Percentiles rank a stretch among this genome's conserved stretches.
phyloP scores from a whole-genome alignment of 2,329 filamentous ascomycete species.

The Beauveria brongniartii region DNA sequence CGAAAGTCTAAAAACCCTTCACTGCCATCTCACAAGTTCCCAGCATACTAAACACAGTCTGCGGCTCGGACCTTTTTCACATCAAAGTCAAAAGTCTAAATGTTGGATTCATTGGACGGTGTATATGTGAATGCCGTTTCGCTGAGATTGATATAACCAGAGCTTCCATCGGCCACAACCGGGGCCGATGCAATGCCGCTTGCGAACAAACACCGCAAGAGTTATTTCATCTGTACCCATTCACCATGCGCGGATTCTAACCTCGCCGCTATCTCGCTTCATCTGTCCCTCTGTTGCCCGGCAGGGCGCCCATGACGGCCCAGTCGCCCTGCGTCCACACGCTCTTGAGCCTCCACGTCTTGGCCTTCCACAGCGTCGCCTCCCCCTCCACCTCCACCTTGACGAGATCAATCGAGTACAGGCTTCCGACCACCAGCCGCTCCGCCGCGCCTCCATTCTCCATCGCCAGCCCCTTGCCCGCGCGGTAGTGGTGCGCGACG shows the following conservation, averaged over 20 bases:
- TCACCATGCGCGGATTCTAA: background rate
- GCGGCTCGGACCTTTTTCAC: too few species aligned
- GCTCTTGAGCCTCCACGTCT: slow-evolving; percentile 8
- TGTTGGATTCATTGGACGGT: too few species aligned
- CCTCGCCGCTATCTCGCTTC: background rate
- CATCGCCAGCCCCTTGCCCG: slow-evolving; percentile 1
- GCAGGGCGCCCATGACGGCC: slow-evolving; percentile 5
- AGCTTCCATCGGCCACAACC: too few species aligned
- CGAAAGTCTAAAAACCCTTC: background rate
- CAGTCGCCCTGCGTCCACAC: slow-evolving; percentile 8
- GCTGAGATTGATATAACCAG: too few species aligned
- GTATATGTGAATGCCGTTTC: too few species aligned
- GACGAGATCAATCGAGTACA: slow-evolving; percentile 5
- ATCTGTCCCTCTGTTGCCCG: background rate
- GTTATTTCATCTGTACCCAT: background rate
- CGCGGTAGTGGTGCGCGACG: slow-evolving; percentile 6
- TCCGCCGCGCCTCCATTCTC: background rate
- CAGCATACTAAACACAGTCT: background rate
- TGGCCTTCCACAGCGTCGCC: slow-evolving; percentile 7
- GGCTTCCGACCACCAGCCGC: background rate
- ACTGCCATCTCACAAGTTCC: too few species aligned
- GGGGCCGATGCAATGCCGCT: too few species aligned
- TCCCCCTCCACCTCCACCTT: background rate
- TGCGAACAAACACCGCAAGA: too few species aligned
- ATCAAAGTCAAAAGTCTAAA: too few species aligned